Evolutionary conservation across 2,329 filamentous ascomycete genomes (phyloP).

Genomic region (Leptographium lundbergii): DNA sequence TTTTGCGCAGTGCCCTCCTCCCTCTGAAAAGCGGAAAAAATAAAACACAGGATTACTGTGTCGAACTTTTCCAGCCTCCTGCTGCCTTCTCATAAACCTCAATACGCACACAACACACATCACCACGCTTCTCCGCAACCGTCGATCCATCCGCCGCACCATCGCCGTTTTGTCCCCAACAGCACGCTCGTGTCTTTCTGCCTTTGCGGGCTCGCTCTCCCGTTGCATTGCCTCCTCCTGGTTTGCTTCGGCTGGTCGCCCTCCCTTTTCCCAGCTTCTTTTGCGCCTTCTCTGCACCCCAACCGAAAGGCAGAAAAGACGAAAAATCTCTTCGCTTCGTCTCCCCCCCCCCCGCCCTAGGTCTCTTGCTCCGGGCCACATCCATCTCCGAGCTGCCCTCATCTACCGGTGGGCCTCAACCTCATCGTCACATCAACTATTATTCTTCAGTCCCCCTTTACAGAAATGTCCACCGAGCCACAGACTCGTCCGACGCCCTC

Average conservation of each 20-base stretch:
- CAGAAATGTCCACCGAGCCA: conserved; percentile 89
- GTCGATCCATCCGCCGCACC: conserved; percentile 2
- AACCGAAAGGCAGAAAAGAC: background rate
- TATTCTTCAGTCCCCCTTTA: conserved; percentile 12
- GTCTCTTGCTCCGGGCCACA: background rate
- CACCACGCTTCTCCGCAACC: conserved; percentile 7
- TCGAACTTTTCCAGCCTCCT: conserved; percentile 10
- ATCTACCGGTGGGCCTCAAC: background rate
- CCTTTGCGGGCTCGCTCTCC: conserved; percentile 5
- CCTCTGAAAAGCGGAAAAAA: background rate
- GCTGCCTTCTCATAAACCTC: conserved; percentile 5
- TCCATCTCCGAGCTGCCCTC: background rate
- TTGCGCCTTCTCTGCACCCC: background rate
- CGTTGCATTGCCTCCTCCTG: conserved; percentile 4
- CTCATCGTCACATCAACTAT: background rate
- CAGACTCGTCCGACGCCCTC: conserved; percentile 69
- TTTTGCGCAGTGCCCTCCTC: conserved; percentile 1
- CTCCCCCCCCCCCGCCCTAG: background rate
- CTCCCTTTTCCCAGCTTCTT: background rate
- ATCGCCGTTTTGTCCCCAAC: conserved; percentile 6
- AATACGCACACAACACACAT: conserved; percentile 4
- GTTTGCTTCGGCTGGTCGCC: conserved; percentile 2
- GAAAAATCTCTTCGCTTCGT: background rate
- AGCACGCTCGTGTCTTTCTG: conserved; percentile 1
- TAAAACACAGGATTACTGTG: conserved; percentile 2